Conservation (phyloP, 2,329 filamentous ascomycete genomes). For the Cryphonectria carpinicola region DNA sequence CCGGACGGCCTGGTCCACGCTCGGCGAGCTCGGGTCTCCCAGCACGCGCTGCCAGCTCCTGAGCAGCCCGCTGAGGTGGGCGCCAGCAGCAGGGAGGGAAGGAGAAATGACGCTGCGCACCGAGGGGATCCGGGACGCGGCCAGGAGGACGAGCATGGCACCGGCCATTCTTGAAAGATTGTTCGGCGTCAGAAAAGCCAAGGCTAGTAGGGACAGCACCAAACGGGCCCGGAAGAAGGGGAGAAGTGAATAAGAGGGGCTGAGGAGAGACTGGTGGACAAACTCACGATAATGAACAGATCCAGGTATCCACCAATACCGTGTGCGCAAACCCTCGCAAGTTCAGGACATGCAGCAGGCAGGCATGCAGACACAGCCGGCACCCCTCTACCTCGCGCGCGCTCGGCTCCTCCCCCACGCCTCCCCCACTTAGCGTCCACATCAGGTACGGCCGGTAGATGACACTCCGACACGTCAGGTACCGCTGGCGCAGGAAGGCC, state of each 20-base stretch:
- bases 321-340: constrained; percentile 53
- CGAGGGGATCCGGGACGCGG: constrained; percentile 45
- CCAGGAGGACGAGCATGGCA: constrained; percentile 53
- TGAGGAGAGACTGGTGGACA: neutral
- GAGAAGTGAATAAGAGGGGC: neutral
- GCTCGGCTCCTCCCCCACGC: constrained; percentile 34
- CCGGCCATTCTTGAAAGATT: constrained; percentile 47
- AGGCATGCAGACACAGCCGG: constrained; percentile 51
- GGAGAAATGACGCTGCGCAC: constrained; percentile 44
- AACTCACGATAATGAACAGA: constrained; percentile 56
- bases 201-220: neutral
- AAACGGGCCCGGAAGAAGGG: neutral
- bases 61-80: constrained; percentile 46
- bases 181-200: neutral
- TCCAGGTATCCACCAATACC: constrained; percentile 58
- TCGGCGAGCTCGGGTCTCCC: constrained; percentile 47
- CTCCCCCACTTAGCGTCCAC: constrained; percentile 49
- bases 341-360: constrained; percentile 53
- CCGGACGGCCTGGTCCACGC: constrained; percentile 50
- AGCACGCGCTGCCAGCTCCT: constrained; percentile 47
- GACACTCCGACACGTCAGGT: constrained; percentile 55
- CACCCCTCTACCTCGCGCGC: constrained; percentile 40
- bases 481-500: constrained; percentile 54
- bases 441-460: constrained; percentile 57
- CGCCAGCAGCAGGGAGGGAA: constrained; percentile 44